Percentiles rank a stretch among this genome's conserved stretches.
Evolutionary conservation across 441 rosid genomes (phyloP).

Genomic region (Adansonia rubrostipa): DNA sequence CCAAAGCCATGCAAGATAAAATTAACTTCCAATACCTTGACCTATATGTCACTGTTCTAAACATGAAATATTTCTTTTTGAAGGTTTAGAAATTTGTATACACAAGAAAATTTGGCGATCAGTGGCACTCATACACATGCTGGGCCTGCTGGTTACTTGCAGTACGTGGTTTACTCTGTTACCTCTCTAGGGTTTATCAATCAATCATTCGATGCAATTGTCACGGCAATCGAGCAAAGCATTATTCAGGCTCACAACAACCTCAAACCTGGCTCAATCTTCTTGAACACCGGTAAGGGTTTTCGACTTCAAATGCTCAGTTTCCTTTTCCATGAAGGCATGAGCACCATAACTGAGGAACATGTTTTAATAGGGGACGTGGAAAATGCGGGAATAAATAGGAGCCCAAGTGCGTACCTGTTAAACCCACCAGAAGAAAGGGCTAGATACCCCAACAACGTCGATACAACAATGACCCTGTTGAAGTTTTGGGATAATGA

Average conservation of each 20-base stretch:
- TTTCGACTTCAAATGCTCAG: background rate
- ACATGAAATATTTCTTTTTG: background rate
- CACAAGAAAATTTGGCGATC: slow-evolving; percentile 55
- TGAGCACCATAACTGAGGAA: background rate
- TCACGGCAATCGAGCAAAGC: slow-evolving; percentile 53
- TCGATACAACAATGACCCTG: slow-evolving; percentile 60
- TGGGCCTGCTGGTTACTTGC: slow-evolving; percentile 71
- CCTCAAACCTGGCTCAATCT: slow-evolving; percentile 53
- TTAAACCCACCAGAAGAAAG: slow-evolving; percentile 57
- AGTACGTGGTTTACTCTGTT: slow-evolving; percentile 51
- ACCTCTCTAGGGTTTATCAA: slow-evolving; percentile 59
- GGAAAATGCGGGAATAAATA: slow-evolving; percentile 56
- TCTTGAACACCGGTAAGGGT: slow-evolving; percentile 47
- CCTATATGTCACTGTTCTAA: background rate
- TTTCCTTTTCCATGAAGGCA: background rate
- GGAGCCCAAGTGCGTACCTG: slow-evolving; percentile 65
- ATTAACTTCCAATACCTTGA: background rate
- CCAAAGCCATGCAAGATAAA: slow-evolving; percentile 10
- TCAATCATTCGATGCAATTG: slow-evolving; percentile 61
- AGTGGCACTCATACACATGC: slow-evolving; percentile 71
- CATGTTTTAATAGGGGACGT: slow-evolving; percentile 44
- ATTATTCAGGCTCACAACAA: slow-evolving; percentile 56
- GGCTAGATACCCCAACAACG: slow-evolving; percentile 44
- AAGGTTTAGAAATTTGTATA: slow-evolving; percentile 59
- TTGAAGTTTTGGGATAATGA: slow-evolving; percentile 44